Evolutionary conservation across 371 early-diverging fungal species (phyloP).

Genomic region (Haplosporangium sp.): DNA sequence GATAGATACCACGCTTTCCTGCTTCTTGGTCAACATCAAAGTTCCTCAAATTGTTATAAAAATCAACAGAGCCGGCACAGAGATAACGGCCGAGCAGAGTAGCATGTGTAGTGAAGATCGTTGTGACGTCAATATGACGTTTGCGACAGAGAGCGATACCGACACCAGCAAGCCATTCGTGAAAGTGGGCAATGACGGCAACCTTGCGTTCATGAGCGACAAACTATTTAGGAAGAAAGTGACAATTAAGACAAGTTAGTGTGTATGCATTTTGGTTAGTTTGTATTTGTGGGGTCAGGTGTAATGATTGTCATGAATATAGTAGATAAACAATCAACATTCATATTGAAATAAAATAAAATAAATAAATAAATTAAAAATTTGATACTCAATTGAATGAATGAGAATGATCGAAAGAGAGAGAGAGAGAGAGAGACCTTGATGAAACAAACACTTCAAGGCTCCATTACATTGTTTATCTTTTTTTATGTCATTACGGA

Average conservation of each 20-base stretch:
- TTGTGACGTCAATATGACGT: conserved; percentile 88
- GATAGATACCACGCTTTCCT: conserved; percentile 96
- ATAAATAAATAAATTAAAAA: too few relatives aligned
- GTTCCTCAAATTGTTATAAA: conserved; percentile 92
- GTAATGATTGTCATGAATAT: too few relatives aligned
- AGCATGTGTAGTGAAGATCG: conserved; percentile 98
- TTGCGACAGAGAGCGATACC: conserved; percentile 90
- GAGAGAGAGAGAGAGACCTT: too few relatives aligned
- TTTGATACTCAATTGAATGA: too few relatives aligned
- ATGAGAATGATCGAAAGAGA: too few relatives aligned
- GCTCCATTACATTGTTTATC: too few relatives aligned
- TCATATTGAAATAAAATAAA: too few relatives aligned
- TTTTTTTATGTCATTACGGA: too few relatives aligned
- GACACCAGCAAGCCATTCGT: conserved; percentile 97
- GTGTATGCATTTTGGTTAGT: not conserved
- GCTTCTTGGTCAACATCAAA: conserved; percentile 97
- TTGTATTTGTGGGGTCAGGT: too few relatives aligned
- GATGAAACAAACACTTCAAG: too few relatives aligned
- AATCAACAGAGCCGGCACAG: conserved; percentile 95
- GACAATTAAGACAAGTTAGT: not conserved
- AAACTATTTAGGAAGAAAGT: conserved; percentile 57
- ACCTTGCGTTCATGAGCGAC: conserved; percentile 65
- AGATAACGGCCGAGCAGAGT: conserved; percentile 96
- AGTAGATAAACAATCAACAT: too few relatives aligned
- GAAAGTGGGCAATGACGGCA: conserved; percentile 96